phyloP scores from a whole-genome alignment of 2,329 filamentous ascomycete species.

The Ophiostoma sp. region DNA sequence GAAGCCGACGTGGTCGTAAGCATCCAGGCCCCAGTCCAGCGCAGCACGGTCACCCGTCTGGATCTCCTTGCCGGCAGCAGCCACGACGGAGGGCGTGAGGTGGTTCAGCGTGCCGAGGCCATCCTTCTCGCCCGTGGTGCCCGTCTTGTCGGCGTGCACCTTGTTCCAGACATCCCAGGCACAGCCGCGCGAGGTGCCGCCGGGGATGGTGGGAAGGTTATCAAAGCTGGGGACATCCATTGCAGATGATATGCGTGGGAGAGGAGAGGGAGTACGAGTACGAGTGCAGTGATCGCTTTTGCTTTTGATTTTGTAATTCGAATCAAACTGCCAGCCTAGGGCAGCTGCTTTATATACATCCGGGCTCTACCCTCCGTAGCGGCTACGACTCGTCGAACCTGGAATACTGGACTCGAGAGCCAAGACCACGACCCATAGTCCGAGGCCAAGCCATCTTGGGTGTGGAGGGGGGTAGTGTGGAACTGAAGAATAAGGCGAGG shows the following conservation, averaged over 20 bases:
- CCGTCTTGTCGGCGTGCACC: constrained; percentile 9
- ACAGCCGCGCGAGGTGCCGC: constrained; percentile 6
- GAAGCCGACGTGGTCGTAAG: constrained; percentile 47
- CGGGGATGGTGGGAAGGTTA: background rate
- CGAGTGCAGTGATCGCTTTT: too few species aligned
- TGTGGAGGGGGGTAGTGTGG: too few species aligned
- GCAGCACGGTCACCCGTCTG: constrained; percentile 50
- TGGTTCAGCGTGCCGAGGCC: constrained; percentile 57
- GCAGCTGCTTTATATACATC: background rate
- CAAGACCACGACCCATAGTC: too few species aligned
- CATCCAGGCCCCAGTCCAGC: constrained; percentile 55
- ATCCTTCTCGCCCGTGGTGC: constrained; percentile 34
- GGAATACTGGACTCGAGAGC: too few species aligned
- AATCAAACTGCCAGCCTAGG: background rate
- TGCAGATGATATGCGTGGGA: background rate
- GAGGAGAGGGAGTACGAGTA: too few species aligned
- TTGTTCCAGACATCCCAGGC: constrained; percentile 14
- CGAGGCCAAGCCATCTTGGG: too few species aligned
- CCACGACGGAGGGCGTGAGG: constrained; percentile 49
- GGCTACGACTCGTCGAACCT: too few species aligned
- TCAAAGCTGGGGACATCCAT: constrained; percentile 8
- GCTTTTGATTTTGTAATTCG: background rate
- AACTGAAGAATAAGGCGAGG: too few species aligned
- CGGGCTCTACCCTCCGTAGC: too few species aligned
- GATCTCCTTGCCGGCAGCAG: constrained; percentile 48